Percentiles rank a stretch among this genome's conserved stretches.
These are phyloP conservation scores for Microbotryomycetes sp. DNA, from an alignment of 1,284 basidiomycete species.

Conservation along the genomic window DNA sequence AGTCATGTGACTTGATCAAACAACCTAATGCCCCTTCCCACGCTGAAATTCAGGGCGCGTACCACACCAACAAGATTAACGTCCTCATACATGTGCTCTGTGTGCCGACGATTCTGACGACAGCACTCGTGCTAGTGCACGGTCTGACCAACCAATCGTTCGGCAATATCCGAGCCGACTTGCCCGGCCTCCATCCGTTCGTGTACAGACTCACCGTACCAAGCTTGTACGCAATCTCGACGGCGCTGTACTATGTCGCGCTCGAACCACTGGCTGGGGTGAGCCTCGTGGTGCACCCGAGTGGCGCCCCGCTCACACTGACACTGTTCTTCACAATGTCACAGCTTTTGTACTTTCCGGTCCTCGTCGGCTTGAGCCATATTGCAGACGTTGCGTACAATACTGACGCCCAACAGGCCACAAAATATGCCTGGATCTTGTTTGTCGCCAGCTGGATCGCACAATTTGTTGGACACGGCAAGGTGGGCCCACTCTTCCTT, in stretches of 20 bases:
- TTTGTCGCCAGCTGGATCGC: slow-evolving; percentile 34
- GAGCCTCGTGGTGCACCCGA: neutral
- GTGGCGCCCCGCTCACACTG: no score
- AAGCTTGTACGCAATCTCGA: neutral
- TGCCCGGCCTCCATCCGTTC: neutral
- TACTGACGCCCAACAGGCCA: slow-evolving; percentile 19
- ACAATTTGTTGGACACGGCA: slow-evolving; percentile 34
- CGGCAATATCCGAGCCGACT: neutral
- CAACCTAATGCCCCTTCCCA: neutral
- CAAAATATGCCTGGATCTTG: slow-evolving; percentile 15
- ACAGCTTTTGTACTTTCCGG: slow-evolving; percentile 33
- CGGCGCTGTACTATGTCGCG: slow-evolving; percentile 31
- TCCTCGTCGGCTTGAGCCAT: slow-evolving; percentile 32
- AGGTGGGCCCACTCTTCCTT: slow-evolving; percentile 13
- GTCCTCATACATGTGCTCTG: slow-evolving; percentile 32
- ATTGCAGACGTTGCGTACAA: slow-evolving; percentile 31
- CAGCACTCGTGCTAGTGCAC: slow-evolving; percentile 29
- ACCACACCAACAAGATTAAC: slow-evolving; percentile 34
- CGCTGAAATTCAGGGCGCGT: slow-evolving; percentile 25
- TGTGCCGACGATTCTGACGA: slow-evolving; percentile 34
- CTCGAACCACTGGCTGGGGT: slow-evolving; percentile 35
- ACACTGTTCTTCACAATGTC: no score
- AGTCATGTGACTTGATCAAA: neutral
- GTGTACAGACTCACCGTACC: neutral
- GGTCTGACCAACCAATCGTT: slow-evolving; percentile 3